Evolutionary conservation across 2,329 filamentous ascomycete genomes (phyloP).

Genomic region (Trichoderma oligosporum): DNA sequence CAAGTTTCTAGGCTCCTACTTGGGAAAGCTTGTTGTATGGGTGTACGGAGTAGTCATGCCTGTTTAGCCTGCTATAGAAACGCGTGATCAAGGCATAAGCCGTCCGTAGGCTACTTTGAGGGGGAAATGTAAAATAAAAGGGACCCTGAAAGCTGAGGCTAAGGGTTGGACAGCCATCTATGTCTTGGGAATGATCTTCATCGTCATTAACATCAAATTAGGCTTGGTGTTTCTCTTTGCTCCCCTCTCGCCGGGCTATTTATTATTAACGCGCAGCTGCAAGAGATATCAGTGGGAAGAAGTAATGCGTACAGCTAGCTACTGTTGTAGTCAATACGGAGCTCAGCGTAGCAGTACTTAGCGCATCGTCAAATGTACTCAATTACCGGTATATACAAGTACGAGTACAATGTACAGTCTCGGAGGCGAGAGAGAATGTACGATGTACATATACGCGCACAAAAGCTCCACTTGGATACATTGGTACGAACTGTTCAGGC

Average conservation of each 20-base stretch:
- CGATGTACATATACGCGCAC: conserved; percentile 7
- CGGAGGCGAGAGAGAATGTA: not conserved
- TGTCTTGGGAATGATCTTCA: conserved; percentile 9
- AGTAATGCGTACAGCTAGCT: no score
- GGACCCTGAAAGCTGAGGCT: conserved; percentile 16
- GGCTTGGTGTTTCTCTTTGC: not conserved
- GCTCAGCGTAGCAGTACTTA: no score
- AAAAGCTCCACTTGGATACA: conserved; percentile 4
- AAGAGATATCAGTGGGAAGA: not conserved
- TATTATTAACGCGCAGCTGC: not conserved
- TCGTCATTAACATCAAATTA: conserved; percentile 5
- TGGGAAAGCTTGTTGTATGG: not conserved
- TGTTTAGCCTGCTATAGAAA: no score
- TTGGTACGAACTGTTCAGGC: conserved; percentile 15
- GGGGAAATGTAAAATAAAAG: not conserved
- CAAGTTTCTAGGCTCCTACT: not conserved
- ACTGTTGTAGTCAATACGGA: no score
- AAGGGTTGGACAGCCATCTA: conserved; percentile 1
- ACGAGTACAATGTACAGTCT: not conserved
- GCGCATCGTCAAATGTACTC: not conserved
- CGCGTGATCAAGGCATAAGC: not conserved
- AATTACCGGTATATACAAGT: not conserved
- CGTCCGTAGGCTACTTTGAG: not conserved
- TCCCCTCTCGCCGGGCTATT: not conserved
- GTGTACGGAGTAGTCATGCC: no score